Base-by-base conservation (phyloP, 2,329 filamentous ascomycete species). In the Pseudogymnoascus sp. region DNA sequence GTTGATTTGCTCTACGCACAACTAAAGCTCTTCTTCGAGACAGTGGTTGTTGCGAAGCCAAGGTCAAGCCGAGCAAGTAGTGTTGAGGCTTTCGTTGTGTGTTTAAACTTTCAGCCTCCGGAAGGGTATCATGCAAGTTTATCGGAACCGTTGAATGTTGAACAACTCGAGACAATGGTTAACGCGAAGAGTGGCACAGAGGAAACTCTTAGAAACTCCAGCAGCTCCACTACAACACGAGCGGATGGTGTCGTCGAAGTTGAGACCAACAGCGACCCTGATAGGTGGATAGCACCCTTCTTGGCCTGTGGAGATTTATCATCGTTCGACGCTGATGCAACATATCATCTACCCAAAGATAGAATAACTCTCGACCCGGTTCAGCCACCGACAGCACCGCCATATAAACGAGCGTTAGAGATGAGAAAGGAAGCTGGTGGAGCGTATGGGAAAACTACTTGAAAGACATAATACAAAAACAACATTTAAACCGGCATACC, bases 261-360 rank as follows among this genome's bases (percentile, higher is more conserved):
- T 35, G 64, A 56, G 71, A 70, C 38, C 69, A 71, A 61, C 62
- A 62, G 16, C 81, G 74, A 71, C 81, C n/a, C 81, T 85, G 72
- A 82, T 80, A 65, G 68, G 72, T 98, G 93, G 92, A 93, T 98
- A 69, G 92, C 93, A 3, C 92, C 93, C 0, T 99, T 99, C 73
- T 84, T 99, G 70, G 93, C 95, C n/a, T 99, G 95, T 74, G 95
- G 95, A 53, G 95, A 99, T 76, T 81, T 99, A 61, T 96, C 92
- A 24, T 88, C 91, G 10, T 99, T 93, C 78, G 95, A 99, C 78
- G 92, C 93, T 0, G 95, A 99, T 79, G 93, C 95, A 3, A 95
- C 93, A 4, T 97, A 98, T 76, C 85, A 89, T 68, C 80, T 99
- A 16, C 93, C 95, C 0, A 89, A 93, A 65, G 89, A 92, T 68